Evolutionary conservation across 805 yeast genomes (phyloP).

Genomic region (Suhomyces sp.): DNA sequence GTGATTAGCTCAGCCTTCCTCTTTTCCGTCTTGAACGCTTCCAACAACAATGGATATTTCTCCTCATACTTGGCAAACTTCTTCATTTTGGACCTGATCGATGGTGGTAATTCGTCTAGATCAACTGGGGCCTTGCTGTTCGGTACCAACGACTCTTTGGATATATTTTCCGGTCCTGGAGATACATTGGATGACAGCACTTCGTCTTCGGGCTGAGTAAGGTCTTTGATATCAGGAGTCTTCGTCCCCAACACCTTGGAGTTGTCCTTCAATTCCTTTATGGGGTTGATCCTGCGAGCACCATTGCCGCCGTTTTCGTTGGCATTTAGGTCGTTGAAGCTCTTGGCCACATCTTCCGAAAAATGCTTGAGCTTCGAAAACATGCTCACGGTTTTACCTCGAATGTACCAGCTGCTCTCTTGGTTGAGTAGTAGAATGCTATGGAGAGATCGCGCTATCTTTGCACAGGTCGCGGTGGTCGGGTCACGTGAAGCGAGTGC

Average conservation of each 20-base stretch:
- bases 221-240: slow-evolving; percentile 48
- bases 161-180: neutral
- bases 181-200: slow-evolving; percentile 14
- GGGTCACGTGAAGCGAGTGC: neutral
- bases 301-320: slow-evolving; percentile 16
- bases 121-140: slow-evolving; percentile 4
- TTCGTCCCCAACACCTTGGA: slow-evolving; percentile 32
- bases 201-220: slow-evolving; percentile 49
- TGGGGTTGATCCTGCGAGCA: slow-evolving; percentile 12
- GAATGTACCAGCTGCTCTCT: neutral
- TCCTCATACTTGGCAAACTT: slow-evolving; percentile 86
- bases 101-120: slow-evolving; percentile 50
- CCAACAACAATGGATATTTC: slow-evolving; percentile 79
- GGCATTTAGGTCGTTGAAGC: slow-evolving; percentile 32
- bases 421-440: neutral
- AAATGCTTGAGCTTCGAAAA: slow-evolving; percentile 41
- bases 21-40: slow-evolving; percentile 83
- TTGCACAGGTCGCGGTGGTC: neutral
- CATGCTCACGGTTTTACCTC: slow-evolving; percentile 19
- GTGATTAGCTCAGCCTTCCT: slow-evolving; percentile 57
- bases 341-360: slow-evolving; percentile 46
- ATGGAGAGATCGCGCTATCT: neutral
- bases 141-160: neutral
- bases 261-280: slow-evolving; percentile 32
- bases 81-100: slow-evolving; percentile 57